These are phyloP conservation scores for Halenospora varia DNA, from an alignment of 495 filamentous ascomycete genomes.

Conservation along the genomic window DNA sequence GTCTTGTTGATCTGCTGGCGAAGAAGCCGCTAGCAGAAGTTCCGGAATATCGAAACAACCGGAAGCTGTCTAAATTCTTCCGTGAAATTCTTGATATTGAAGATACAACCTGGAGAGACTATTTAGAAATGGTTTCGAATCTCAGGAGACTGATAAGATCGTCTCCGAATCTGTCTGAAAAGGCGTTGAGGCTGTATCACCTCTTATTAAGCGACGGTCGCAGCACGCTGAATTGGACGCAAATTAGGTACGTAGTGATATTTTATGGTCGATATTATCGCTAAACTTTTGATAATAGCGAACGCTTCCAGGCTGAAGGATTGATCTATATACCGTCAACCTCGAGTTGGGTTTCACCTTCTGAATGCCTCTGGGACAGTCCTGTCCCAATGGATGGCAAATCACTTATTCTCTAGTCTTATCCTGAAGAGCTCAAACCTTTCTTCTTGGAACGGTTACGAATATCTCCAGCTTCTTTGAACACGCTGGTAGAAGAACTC, in stretches of 20 bases:
- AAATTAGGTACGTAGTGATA: neutral
- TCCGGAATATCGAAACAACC: slow-evolving; percentile 2
- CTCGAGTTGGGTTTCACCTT: slow-evolving; percentile 4
- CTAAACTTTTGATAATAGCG: neutral
- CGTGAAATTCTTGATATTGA: slow-evolving; percentile 4
- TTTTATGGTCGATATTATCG: neutral
- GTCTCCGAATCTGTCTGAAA: neutral
- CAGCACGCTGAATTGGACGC: neutral
- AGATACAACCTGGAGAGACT: slow-evolving; percentile 10
- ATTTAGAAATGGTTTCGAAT: neutral
- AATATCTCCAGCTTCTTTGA: slow-evolving; percentile 12
- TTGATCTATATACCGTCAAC: slow-evolving; percentile 6
- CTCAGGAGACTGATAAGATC: neutral
- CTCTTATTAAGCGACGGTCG: neutral
- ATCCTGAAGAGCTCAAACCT: neutral
- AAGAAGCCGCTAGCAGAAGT: slow-evolving; percentile 2
- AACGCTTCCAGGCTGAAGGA: slow-evolving; percentile 2
- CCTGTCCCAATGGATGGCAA: slow-evolving; percentile 8
- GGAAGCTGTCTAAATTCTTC: slow-evolving; percentile 1
- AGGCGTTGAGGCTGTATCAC: neutral
- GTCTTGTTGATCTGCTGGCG: slow-evolving; percentile 8
- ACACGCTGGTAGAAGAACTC: slow-evolving; percentile 11
- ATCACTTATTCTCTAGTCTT: neutral
- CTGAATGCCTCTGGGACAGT: slow-evolving; percentile 14
- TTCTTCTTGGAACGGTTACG: slow-evolving; percentile 7